phyloP scores from a whole-genome alignment of 2,329 filamentous ascomycete genomes.

The Colletotrichum cordylinicola region DNA sequence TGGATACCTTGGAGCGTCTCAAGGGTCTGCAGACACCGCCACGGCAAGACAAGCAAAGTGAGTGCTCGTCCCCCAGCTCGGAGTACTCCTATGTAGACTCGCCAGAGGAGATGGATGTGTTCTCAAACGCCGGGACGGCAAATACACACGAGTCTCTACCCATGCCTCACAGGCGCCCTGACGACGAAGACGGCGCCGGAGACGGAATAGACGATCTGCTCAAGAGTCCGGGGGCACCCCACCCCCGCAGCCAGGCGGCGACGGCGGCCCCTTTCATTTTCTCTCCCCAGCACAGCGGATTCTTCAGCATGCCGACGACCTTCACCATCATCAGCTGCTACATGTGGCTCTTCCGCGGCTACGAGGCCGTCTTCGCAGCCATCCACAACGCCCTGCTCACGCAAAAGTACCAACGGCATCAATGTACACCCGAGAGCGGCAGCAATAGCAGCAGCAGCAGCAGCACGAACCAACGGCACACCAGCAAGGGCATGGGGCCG shows the following conservation, averaged over 20 bases:
- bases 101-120: background rate
- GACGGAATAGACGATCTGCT: background rate
- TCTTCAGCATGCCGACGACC: background rate
- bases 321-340: constrained; percentile 1
- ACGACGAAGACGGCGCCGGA: background rate
- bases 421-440: background rate
- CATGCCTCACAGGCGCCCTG: background rate
- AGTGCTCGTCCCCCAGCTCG: background rate
- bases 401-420: background rate
- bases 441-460: too few species aligned
- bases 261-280: background rate
- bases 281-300: background rate
- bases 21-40: background rate
- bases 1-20: background rate
- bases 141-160: background rate
- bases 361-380: background rate
- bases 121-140: background rate
- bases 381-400: background rate
- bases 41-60: background rate
- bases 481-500: background rate
- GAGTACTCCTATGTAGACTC: background rate
- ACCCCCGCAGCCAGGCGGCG: background rate
- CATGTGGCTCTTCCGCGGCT: background rate
- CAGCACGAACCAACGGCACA: background rate
- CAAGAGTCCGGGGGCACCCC: background rate